phyloP scores from a whole-genome alignment of 345 rosid genomes.

The Hirschfeldia incana region DNA sequence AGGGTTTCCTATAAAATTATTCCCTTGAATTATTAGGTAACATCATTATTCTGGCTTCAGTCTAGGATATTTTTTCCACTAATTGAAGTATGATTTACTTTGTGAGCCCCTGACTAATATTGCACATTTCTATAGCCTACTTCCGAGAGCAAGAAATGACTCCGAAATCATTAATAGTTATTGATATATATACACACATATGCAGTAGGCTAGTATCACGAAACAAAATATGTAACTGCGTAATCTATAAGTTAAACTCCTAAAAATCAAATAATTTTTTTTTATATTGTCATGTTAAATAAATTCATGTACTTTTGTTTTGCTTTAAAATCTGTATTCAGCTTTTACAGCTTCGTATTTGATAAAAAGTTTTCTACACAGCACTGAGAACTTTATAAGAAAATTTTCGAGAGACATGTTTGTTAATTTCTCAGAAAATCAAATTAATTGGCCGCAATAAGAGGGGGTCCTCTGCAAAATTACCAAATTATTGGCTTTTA shows the following conservation, averaged over 20 bases:
- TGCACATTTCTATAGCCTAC: background rate
- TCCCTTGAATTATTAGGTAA: constrained; percentile 15
- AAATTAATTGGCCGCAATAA: constrained; percentile 37
- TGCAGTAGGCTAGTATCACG: background rate
- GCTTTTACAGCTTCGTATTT: constrained; percentile 27
- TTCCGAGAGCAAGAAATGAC: background rate
- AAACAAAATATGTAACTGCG: background rate
- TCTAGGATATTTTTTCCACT: background rate
- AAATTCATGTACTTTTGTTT: background rate
- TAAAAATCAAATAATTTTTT: background rate
- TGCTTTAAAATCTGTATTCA: constrained; percentile 7
- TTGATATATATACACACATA: background rate
- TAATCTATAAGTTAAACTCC: background rate
- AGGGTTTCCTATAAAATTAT: constrained; percentile 10
- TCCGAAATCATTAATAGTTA: background rate
- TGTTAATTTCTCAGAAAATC: constrained; percentile 20
- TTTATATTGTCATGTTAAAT: background rate
- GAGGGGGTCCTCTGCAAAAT: constrained; percentile 41
- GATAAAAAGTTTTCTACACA: constrained; percentile 1
- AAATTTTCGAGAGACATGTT: constrained; percentile 14
- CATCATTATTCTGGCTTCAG: constrained; percentile 2
- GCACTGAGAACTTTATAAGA: constrained; percentile 3
- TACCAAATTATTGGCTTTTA: constrained; percentile 48
- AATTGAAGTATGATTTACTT: background rate
- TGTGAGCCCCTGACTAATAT: background rate